Conservation (phyloP, 495 filamentous ascomycete genomes). For the Trichocladium uniseriatum region DNA sequence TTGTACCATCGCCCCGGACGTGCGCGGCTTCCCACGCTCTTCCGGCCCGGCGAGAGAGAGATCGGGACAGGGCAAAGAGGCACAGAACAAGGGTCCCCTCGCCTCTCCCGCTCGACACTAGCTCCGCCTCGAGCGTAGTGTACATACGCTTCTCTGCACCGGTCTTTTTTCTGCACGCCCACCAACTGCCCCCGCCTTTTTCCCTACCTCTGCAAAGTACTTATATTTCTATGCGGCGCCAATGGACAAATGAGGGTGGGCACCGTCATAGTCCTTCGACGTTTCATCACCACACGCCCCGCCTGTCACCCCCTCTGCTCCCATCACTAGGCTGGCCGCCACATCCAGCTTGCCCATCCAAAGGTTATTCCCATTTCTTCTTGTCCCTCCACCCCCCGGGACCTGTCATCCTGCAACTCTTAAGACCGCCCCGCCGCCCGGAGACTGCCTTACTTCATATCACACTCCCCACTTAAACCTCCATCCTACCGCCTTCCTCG, state of each 20-base stretch:
- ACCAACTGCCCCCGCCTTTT: slow-evolving; percentile 21
- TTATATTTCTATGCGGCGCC: slow-evolving; percentile 27
- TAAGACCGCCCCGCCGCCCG: not conserved
- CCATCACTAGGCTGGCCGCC: slow-evolving; percentile 43
- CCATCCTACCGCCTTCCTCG: slow-evolving; percentile 10
- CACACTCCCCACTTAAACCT: not conserved
- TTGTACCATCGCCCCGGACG: slow-evolving; percentile 6
- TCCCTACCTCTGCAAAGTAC: slow-evolving; percentile 22
- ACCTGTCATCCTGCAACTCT: slow-evolving; percentile 5
- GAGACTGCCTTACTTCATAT: not conserved
- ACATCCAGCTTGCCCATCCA: slow-evolving; percentile 41
- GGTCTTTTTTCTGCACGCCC: slow-evolving; percentile 12
- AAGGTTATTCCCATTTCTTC: slow-evolving; percentile 42
- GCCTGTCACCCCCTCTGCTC: slow-evolving; percentile 31
- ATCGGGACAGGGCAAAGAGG: slow-evolving; percentile 22
- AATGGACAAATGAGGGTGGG: slow-evolving; percentile 41
- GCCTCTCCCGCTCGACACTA: slow-evolving; percentile 21
- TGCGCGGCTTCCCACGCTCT: slow-evolving; percentile 9
- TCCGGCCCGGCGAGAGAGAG: slow-evolving; percentile 4
- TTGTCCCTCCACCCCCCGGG: slow-evolving; percentile 14
- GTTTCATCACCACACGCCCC: slow-evolving; percentile 43
- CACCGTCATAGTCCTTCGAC: slow-evolving; percentile 33
- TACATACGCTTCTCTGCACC: slow-evolving; percentile 13
- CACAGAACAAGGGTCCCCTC: slow-evolving; percentile 27
- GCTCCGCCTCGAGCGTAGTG: slow-evolving; percentile 24